Conservation (phyloP, 2,329 filamentous ascomycete genomes). For the Rhynchosporium secalis region DNA sequence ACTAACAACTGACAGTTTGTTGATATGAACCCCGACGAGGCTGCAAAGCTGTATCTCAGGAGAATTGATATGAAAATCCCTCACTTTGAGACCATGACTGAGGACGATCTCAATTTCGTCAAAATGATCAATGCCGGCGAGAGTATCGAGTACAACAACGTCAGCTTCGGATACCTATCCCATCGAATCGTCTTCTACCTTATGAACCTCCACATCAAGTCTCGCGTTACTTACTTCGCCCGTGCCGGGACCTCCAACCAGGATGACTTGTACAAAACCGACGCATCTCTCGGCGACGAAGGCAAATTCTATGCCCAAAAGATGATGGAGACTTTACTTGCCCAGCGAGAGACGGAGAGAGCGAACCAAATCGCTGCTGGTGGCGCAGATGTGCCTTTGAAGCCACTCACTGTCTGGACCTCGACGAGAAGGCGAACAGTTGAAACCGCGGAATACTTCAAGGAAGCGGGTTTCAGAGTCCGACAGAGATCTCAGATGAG, state of each 20-base stretch:
- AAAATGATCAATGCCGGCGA: constrained; percentile 99
- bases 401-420: constrained; percentile 89
- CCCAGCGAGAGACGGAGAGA: constrained; percentile 81
- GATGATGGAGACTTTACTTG: constrained; percentile 81
- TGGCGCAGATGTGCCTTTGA: constrained; percentile 66
- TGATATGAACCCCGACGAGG: constrained; percentile 88
- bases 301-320: constrained; percentile 79
- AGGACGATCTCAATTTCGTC: constrained; percentile 92
- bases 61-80: constrained; percentile 92
- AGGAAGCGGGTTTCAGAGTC: constrained; percentile 77
- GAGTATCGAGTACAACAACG: constrained; percentile 93
- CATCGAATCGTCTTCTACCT: constrained; percentile 98
- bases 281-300: constrained; percentile 78
- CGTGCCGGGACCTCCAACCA: constrained; percentile 83
- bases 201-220: constrained; percentile 96
- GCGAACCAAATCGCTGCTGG: constrained; percentile 67
- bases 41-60: constrained; percentile 85
- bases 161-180: constrained; percentile 93
- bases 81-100: constrained; percentile 94
- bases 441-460: constrained; percentile 83
- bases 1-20: constrained; percentile 62
- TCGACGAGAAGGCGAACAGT: constrained; percentile 88
- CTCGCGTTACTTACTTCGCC: constrained; percentile 88
- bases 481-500: constrained; percentile 94
- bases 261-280: constrained; percentile 88